Conservation (phyloP, 768 basidiomycete species). For the Suillus cothurnatus region DNA sequence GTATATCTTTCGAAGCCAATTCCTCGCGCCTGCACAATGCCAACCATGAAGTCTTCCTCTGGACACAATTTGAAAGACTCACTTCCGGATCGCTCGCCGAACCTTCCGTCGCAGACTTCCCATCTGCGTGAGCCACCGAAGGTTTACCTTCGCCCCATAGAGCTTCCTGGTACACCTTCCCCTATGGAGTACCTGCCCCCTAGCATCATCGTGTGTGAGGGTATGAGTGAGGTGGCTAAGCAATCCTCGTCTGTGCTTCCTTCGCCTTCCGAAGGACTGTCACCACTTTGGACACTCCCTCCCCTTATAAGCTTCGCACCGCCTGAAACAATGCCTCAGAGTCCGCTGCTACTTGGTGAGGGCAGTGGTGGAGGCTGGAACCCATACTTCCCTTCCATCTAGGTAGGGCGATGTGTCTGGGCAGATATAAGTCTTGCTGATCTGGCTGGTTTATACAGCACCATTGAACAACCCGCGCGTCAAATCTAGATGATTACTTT, state of each 20-base stretch:
- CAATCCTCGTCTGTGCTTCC: not conserved
- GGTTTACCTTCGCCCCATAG: constrained; percentile 2
- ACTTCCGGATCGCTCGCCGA: not conserved
- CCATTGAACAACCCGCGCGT: not conserved
- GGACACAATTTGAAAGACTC: constrained; percentile 3
- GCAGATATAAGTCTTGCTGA: not conserved
- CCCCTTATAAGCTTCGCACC: not conserved
- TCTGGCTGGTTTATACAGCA: not conserved
- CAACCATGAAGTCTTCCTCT: constrained; percentile 1
- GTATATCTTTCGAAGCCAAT: constrained; percentile 15
- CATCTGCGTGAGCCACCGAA: not conserved
- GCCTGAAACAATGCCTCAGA: not conserved
- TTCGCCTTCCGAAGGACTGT: not conserved
- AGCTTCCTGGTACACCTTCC: constrained; percentile 17
- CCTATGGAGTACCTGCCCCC: constrained; percentile 19
- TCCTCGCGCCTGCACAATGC: constrained; percentile 23
- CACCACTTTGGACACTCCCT: not conserved
- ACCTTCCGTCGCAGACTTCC: not conserved
- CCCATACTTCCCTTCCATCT: not conserved
- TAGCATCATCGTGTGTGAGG: constrained; percentile 1
- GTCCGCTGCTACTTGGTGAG: not conserved
- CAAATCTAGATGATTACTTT: not conserved
- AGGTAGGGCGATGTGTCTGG: not conserved
- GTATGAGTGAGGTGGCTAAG: not conserved
- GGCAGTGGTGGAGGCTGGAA: not conserved